Conservation (phyloP, 805 yeast species). For the Candida loeiensis region DNA sequence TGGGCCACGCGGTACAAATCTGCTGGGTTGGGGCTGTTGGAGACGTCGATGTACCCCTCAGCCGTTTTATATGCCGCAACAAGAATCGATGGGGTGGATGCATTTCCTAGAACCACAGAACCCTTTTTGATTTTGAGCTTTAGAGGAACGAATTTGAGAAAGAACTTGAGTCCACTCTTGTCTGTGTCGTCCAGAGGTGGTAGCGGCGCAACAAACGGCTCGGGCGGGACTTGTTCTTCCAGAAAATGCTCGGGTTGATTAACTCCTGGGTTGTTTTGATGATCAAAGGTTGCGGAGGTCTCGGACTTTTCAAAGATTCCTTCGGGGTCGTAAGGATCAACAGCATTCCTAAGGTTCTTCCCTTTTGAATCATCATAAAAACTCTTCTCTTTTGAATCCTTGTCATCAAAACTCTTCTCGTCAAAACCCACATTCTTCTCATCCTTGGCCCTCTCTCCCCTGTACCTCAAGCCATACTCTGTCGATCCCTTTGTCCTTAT, state of each 20-base stretch:
- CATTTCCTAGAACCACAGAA: constrained; percentile 77
- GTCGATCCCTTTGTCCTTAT: not conserved
- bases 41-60: constrained; percentile 56
- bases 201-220: not conserved
- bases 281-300: too few species aligned
- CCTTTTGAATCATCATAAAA: too few species aligned
- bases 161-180: constrained; percentile 12
- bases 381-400: too few species aligned
- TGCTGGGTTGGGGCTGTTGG: constrained; percentile 38
- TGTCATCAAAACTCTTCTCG: not conserved
- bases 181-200: not conserved
- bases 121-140: constrained; percentile 58
- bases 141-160: constrained; percentile 54
- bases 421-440: not conserved
- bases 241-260: too few species aligned
- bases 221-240: too few species aligned
- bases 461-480: not conserved
- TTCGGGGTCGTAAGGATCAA: too few species aligned
- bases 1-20: constrained; percentile 56
- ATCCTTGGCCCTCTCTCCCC: not conserved
- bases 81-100: constrained; percentile 67
- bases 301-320: too few species aligned
- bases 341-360: too few species aligned
- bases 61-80: constrained; percentile 57
- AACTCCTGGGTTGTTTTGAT: too few species aligned